Percentiles rank a stretch among this genome's conserved stretches.
phyloP scores from a whole-genome alignment of 1,284 basidiomycete species.

The Rhodofomes roseus region DNA sequence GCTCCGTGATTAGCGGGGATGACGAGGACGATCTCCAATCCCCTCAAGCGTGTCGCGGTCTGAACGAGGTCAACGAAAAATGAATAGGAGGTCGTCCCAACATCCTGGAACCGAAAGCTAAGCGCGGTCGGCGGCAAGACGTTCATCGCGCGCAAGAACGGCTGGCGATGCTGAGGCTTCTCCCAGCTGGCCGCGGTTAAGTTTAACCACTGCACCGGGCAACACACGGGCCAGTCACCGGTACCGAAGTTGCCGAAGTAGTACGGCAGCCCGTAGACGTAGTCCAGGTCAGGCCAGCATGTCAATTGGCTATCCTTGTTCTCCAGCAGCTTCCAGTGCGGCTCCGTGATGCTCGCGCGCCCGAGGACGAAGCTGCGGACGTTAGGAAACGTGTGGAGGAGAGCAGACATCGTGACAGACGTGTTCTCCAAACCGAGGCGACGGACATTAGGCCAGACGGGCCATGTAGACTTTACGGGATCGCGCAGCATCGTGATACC shows the following conservation, averaged over 20 bases:
- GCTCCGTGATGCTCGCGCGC: background rate
- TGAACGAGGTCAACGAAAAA: background rate
- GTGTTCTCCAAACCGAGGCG: background rate
- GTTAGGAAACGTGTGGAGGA: background rate
- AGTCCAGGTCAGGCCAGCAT: background rate
- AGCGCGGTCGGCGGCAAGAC: background rate
- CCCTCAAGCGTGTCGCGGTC: background rate
- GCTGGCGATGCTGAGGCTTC: background rate
- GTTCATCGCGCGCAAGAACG: constrained; percentile 1
- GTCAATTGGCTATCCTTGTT: background rate
- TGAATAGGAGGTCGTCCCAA: background rate
- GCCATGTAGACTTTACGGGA: background rate
- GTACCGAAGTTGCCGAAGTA: background rate
- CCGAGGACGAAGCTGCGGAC: background rate
- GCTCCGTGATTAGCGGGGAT: background rate
- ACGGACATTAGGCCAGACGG: background rate
- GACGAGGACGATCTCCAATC: background rate
- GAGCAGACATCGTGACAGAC: background rate
- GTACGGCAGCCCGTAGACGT: constrained; percentile 1
- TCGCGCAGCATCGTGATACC: background rate
- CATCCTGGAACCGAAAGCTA: background rate
- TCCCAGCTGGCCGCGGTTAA: background rate
- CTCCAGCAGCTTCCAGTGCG: background rate
- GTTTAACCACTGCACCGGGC: background rate
- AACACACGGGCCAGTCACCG: background rate